phyloP scores from a whole-genome alignment of 2,329 filamentous ascomycete species.

The Fusarium mangiferae region DNA sequence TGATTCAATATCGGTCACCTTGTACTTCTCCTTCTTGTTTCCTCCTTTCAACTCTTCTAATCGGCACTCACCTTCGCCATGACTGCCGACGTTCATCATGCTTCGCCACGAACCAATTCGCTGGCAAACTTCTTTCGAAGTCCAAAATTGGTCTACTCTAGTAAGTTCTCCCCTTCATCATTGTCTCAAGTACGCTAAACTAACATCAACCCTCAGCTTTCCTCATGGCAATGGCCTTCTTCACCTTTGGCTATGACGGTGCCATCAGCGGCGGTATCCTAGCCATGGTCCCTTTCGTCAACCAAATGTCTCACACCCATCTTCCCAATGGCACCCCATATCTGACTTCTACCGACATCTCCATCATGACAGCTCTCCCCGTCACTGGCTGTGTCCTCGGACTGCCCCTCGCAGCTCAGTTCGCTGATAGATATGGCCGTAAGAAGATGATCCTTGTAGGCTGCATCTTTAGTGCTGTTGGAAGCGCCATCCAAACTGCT shows the following conservation, averaged over 20 bases:
- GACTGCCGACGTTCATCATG: background rate
- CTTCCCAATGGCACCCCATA: background rate
- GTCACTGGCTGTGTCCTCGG: background rate
- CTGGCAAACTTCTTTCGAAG: background rate
- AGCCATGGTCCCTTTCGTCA: background rate
- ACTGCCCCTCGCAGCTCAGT: background rate
- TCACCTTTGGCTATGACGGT: background rate
- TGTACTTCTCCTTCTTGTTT: background rate
- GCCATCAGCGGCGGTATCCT: background rate
- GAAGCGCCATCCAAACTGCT: background rate
- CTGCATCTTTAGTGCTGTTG: background rate
- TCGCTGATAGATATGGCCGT: background rate
- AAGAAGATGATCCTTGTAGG: background rate
- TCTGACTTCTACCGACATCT: background rate
- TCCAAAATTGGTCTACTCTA: background rate
- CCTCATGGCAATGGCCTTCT: background rate
- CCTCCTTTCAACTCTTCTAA: rapidly evolving
- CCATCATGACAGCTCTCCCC: background rate
- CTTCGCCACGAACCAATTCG: background rate
- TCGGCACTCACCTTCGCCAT: background rate
- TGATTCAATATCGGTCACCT: background rate
- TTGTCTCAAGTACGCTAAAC: rapidly evolving
- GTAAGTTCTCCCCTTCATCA: background rate
- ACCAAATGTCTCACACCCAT: background rate
- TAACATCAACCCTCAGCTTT: background rate